Base-by-base conservation (phyloP, 1,284 basidiomycete genomes). In the Ceratobasidium sp. region DNA sequence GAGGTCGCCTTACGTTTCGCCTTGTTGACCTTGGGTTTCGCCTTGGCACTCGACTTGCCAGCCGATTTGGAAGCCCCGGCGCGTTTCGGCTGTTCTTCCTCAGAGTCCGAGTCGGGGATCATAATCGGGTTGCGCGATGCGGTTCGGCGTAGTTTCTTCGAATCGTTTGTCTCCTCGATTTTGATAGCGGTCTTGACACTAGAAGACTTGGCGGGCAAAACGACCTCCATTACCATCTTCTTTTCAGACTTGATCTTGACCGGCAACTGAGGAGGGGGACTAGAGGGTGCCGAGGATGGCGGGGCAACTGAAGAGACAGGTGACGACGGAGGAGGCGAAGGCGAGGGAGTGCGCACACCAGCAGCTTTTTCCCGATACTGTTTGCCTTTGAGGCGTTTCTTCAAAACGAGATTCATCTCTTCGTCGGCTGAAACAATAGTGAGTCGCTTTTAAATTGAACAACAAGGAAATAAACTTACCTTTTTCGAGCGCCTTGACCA, bases 341-440 rank as follows among this genome's bases (percentile, higher is more conserved):
- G 68, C 10, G 58, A 77, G 42, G 51, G 26, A 80, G 71, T 83
- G 81, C 75, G 40, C 79, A 78, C 28, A 55, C 75, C 73, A 23
- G 84, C 81, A 1, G 83, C 82, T 46, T 85, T 83, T 75, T 84
- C 88, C 61, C 90, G 89, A 82, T 93, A 93, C 6, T 88, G 87
- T 83, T 91, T 92, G 66, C 94, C 94, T 83, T 91, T 93, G 58
- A 94, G 86, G 33, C 94, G 89, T 82, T 94, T 95, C 20, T 90
- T 89, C 3, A 87, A 86, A 0, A 89, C 87, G 39, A 68, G 23
- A 28, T 51, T 68, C 61, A 89, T 87, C 20, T 77, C 80, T 23
- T 70, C 69, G 5, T 79, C 67, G 33, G 64, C 72, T 75, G 75
- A 33, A 79, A 66, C 53, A 58, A 58, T 23, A 68, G 66, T 77